Evolutionary conservation across 352 stramenopile genomes (phyloP), one percentile per base, ranked within the genome.

Genomic region (Pythium utonaiense): DNA sequence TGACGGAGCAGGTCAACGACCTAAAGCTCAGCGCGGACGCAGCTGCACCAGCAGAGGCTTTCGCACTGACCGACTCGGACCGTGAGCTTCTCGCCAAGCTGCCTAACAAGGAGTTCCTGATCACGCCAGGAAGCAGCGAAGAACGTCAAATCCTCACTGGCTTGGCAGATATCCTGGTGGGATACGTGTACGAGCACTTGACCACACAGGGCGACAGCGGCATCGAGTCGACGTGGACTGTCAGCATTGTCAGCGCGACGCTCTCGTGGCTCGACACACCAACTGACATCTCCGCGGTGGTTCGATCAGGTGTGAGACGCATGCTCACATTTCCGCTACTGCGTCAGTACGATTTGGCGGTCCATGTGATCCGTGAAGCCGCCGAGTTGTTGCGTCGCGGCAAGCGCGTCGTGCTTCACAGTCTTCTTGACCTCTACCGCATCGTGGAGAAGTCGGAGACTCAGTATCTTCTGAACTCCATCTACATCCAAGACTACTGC

Each of bases 211-310:
- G 96, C 33, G 97, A 99, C 64, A 86, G 90, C 50, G 96, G 83
- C 9, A 86, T 98, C 6, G 97, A 99, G 77, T 98, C 95, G 7
- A 89, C 95, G 13, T 99, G 96, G 96, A 99, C 96, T 14, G 87
- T 98, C 10, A 95, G 92, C 42, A 98, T 95, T 64, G 67, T 99
- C 22, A 98, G 93, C 53, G 78, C 93, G 24, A 95, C 91, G 6
- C 66, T 99, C 6, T 91, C 85, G 50, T 99, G 96, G 93, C 72
- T 99, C 33, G 93, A 99, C 70, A 74, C 77, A 36, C 80, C 64
- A 21, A 61, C 58, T 2, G 77, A 96, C 47, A 57, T 93, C 19
- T 60, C 58, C 6, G 70, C 75, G 6, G 74, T 97, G 16, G 61
- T 98, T 12, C 70, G 79, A 21, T 79, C 77, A 12, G 83, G 67